Base-by-base conservation (phyloP, 305 asterid genomes). In the Fraxinus ornus region DNA sequence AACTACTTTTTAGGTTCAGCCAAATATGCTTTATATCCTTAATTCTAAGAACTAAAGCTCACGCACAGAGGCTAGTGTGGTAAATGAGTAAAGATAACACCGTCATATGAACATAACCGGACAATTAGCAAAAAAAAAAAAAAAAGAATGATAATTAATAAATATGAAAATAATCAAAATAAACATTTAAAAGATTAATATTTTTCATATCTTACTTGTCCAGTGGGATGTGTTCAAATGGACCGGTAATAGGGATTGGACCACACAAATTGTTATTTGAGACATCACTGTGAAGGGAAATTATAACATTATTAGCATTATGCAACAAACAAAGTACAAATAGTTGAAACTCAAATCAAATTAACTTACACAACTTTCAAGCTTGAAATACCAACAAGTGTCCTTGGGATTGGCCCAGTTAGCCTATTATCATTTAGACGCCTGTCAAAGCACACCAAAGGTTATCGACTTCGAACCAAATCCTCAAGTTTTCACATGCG, bases 331-430 rank as follows among this genome's bases (percentile, higher is more conserved):
- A 30, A 55, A 62, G 78, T 44, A 30, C 26, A 17, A 81, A 77
- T 30, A 41, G 72, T 8, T 22, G 33, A 30, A 62, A 68, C 24
- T 19, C 24, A 82, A 73, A 44, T 12, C 47, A 60, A 75, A 60
- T 78, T 84, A 80, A 91, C 95, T 89, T 89, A 94, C 98, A 94
- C 88, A 72, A 94, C 94, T 92, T 94, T 94, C 88, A 94, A 88
- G 85, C 86, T 86, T 73, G 95, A 77, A 81, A 92, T 72, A 80
- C 76, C 81, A 44, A 91, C 76, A 81, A 92, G 93, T 71, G 85
- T 75, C 86, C 87, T 87, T 60, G 98, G 98, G 78, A 94, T 88
- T 49, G 88, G 88, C 80, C 98, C 98, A 13, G 79, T 87, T 83
- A 94, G 86, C 84, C 66, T 85, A 83, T 94, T 94, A 73, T 94